Conservation (phyloP, 2,329 filamentous ascomycete species). For the Atkinsonella hypoxylon region DNA sequence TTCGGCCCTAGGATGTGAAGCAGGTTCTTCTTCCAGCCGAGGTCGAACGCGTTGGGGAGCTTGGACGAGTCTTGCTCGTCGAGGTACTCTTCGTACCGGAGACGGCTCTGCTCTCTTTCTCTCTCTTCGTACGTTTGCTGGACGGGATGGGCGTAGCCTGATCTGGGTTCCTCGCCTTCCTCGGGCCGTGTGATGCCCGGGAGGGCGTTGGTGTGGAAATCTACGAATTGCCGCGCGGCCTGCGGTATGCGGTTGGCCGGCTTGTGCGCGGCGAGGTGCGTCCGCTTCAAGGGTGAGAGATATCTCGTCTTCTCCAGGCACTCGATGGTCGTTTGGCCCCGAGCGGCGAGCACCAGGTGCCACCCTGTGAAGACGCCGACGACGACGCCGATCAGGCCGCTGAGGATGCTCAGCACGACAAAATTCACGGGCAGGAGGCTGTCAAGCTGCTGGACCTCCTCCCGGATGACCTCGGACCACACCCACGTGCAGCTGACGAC, state of each 20-base stretch:
- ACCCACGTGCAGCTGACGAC: slow-evolving; percentile 70
- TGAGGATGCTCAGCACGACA: slow-evolving; percentile 74
- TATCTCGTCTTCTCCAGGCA: slow-evolving; percentile 94
- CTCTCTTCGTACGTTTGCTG: slow-evolving; percentile 42
- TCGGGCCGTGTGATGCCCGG: slow-evolving; percentile 71
- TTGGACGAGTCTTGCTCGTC: slow-evolving; percentile 82
- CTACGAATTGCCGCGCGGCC: slow-evolving; percentile 60
- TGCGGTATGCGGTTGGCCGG: slow-evolving; percentile 37
- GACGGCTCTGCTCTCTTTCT: slow-evolving; percentile 41
- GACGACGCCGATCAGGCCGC: slow-evolving; percentile 84
- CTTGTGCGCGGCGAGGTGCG: slow-evolving; percentile 51
- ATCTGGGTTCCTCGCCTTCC: slow-evolving; percentile 57
- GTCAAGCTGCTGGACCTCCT: slow-evolving; percentile 59
- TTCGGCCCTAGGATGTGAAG: slow-evolving; percentile 68
- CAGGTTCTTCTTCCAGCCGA: slow-evolving; percentile 73
- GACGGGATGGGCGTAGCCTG: slow-evolving; percentile 21
- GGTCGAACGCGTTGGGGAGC: slow-evolving; percentile 86
- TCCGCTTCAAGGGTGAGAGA: slow-evolving; percentile 62
- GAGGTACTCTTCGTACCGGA: slow-evolving; percentile 59
- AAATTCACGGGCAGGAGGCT: slow-evolving; percentile 80
- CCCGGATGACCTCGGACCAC: slow-evolving; percentile 66
- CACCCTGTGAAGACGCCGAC: slow-evolving; percentile 81
- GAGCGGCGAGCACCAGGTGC: slow-evolving; percentile 73
- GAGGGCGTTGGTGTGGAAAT: slow-evolving; percentile 70
- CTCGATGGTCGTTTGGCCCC: slow-evolving; percentile 88